A percentile compares a stretch with the other conserved stretches of the same genome.
Evolutionary conservation across 2,329 filamentous ascomycete genomes (phyloP).

Genomic region (Penicillium sp.): DNA sequence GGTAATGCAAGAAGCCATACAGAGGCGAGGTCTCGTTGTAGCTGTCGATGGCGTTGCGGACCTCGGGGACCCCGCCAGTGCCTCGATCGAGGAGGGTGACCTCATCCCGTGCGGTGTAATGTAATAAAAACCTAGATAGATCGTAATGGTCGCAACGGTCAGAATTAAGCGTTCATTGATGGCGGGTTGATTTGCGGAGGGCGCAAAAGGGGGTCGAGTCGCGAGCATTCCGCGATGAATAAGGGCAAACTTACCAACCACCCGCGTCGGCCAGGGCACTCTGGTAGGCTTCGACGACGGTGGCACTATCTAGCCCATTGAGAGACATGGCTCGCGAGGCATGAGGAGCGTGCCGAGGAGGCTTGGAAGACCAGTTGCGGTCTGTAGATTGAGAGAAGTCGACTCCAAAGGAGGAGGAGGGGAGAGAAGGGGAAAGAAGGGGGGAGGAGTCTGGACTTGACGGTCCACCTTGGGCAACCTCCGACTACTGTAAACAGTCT

Average conservation of each 20-base stretch:
- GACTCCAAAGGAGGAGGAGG: slow-evolving; percentile 15
- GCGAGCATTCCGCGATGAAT: background rate
- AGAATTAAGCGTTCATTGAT: background rate
- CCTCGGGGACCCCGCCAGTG: slow-evolving; percentile 78
- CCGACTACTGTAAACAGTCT: background rate
- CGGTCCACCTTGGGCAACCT: background rate
- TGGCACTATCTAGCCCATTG: slow-evolving; percentile 84
- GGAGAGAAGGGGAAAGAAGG: slow-evolving; percentile 12
- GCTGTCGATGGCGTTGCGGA: slow-evolving; percentile 72
- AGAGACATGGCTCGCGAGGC: slow-evolving; percentile 72
- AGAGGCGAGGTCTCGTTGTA: slow-evolving; percentile 86
- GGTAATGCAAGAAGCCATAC: slow-evolving; percentile 88
- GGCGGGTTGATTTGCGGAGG: background rate
- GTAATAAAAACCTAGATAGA: slow-evolving; percentile 81
- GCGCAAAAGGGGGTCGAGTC: slow-evolving; percentile 13
- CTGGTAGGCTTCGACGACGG: slow-evolving; percentile 83
- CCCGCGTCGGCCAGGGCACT: slow-evolving; percentile 77
- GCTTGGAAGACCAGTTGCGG: background rate
- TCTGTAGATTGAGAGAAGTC: slow-evolving; percentile 2
- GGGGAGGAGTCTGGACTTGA: slow-evolving; percentile 5
- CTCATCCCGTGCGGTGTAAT: slow-evolving; percentile 87
- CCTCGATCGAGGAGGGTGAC: slow-evolving; percentile 76
- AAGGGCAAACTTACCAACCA: slow-evolving; percentile 74
- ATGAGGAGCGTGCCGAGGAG: slow-evolving; percentile 27
- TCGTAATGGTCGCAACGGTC: background rate